phyloP scores from a whole-genome alignment of 176 grass and related monocot species.

The Cenchrus fungigraminus region DNA sequence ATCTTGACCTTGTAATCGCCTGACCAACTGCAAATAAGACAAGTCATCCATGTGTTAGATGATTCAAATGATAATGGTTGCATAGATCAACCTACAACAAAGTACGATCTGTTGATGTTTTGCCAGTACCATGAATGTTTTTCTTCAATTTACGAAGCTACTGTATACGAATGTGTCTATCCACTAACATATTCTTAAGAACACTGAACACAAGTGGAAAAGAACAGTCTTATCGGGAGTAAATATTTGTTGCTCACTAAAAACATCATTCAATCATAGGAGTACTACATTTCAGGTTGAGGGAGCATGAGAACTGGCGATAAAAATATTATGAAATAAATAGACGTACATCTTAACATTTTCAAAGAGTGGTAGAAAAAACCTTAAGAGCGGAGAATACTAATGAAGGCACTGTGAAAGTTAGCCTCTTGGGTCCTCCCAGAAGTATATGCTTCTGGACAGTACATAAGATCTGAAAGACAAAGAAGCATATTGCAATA shows the following conservation, averaged over 20 bases:
- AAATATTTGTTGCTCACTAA: constrained; percentile 16
- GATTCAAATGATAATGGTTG: constrained; percentile 20
- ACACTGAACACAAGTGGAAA: neutral
- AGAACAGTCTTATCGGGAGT: neutral
- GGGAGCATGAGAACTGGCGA: neutral
- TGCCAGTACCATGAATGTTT: neutral
- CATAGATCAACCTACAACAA: neutral
- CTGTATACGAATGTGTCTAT: neutral
- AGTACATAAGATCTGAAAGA: constrained; percentile 90
- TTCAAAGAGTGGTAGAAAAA: constrained; percentile 38
- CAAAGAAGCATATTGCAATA: constrained; percentile 38
- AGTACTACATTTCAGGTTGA: neutral
- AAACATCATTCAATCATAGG: neutral
- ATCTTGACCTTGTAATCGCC: constrained; percentile 94
- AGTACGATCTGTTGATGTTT: constrained; percentile 11
- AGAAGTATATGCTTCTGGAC: constrained; percentile 95
- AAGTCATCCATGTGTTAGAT: constrained; percentile 26
- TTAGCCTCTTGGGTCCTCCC: constrained; percentile 85
- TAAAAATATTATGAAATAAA: constrained; percentile 9
- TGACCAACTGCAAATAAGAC: constrained; percentile 80
- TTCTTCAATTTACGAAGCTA: constrained; percentile 7
- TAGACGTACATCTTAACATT: neutral
- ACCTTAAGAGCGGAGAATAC: constrained; percentile 95
- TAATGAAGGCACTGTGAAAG: constrained; percentile 87
- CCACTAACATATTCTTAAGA: neutral